phyloP scores from a whole-genome alignment of 306 rosid genomes.

The Begonia masoniana region DNA sequence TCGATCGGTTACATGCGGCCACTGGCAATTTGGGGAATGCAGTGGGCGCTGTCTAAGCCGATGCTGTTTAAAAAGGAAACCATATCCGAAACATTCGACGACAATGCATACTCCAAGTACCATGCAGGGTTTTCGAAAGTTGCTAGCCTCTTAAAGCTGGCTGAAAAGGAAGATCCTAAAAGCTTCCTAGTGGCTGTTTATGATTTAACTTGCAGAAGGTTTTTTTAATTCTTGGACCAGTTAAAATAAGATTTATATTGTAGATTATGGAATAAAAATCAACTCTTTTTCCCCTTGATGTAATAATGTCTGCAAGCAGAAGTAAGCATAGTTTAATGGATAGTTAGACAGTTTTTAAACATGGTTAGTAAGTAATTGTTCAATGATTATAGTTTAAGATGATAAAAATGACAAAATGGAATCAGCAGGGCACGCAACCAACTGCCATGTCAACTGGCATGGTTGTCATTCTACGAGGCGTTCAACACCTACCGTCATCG shows the following conservation, averaged over 20 bases:
- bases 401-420: too few relatives aligned
- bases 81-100: slow-evolving; percentile 29
- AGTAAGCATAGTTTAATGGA: too few relatives aligned
- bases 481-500: background rate
- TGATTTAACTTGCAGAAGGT: too few relatives aligned
- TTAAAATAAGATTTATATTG: too few relatives aligned
- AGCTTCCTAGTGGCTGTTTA: too few relatives aligned
- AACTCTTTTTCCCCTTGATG: too few relatives aligned
- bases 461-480: background rate
- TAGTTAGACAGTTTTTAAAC: too few relatives aligned
- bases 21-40: slow-evolving; percentile 96
- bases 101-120: slow-evolving; percentile 19
- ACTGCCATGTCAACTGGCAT: background rate
- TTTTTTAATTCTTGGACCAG: too few relatives aligned
- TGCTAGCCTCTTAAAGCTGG: slow-evolving; percentile 54
- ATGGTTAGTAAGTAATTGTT: too few relatives aligned
- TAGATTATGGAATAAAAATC: too few relatives aligned
- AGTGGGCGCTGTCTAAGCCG: slow-evolving; percentile 66
- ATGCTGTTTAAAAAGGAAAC: slow-evolving; percentile 15
- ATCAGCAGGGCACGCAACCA: background rate
- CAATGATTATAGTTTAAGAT: too few relatives aligned
- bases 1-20: slow-evolving; percentile 89
- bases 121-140: slow-evolving; percentile 57
- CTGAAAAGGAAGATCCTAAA: slow-evolving; percentile 21
- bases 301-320: too few relatives aligned